Evolutionary conservation across 768 basidiomycete genomes (phyloP), one percentile per base, ranked within the genome.

Genomic region (Omphalotus guepiniiformis): DNA sequence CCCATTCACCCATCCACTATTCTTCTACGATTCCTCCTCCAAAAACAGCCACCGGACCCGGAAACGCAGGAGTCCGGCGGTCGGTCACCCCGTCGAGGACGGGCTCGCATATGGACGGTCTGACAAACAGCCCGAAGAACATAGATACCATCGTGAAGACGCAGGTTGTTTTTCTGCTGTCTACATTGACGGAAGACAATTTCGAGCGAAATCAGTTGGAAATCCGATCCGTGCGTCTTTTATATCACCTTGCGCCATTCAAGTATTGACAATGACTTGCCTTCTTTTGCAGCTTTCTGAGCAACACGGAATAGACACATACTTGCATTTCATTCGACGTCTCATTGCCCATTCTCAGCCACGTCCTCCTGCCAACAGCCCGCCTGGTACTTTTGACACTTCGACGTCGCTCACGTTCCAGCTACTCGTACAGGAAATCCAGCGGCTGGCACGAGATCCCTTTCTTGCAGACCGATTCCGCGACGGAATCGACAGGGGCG

Each of bases 151-250:
- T 92, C 67, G 90, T 93, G 72, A 90, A 89, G 70, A 88, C 94
- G 51, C 94, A 99, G 76, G 94, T 99, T 63, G 93, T 95, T 56
- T 98, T 99, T 70, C 78, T 97, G 49, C 79, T 99, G 55, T 93
- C 91, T 23, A 97, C 93, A 22, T 81, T 98, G 52, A 93, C 91
- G 50, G 95, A 98, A 70, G 95, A 98, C 59, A 93, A 93, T 69
- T 99, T 92, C 64, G 90, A 91, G 63, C 82, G 90, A 63, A 92
- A 96, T 68, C 86, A 93, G 63, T 71, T 82, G 48, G 94, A 99
- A 73, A 96, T 99, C 59, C 85, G 92, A 62, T 91, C 90, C 48
- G 95, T 97, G 63, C 58, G 93, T 76, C 29, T 38, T 15, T 49
- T 32, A n/a, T n/a, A n/a, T n/a, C n/a, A n/a, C n/a, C 45, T 41